Evolutionary conservation across 2,329 filamentous ascomycete genomes (phyloP).

Genomic region (Xylaria sp.): DNA sequence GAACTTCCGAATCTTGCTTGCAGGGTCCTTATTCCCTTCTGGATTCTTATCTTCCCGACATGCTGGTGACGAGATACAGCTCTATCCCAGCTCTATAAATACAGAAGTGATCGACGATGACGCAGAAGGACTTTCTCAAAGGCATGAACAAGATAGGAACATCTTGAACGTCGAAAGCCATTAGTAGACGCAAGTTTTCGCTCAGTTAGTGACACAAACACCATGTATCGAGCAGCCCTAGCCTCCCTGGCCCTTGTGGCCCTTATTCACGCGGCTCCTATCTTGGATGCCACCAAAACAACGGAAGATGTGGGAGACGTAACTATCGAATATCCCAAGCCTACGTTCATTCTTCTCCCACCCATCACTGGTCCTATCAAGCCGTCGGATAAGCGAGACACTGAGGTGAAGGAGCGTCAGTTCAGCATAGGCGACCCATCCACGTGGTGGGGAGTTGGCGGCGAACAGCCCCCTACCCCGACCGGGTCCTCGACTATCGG

Average conservation of each 20-base stretch:
- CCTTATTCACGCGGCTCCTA: slow-evolving; percentile 44
- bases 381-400: slow-evolving; percentile 41
- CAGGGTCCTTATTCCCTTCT: slow-evolving; percentile 26
- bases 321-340: slow-evolving; percentile 38
- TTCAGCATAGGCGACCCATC: slow-evolving; percentile 36
- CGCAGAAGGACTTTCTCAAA: slow-evolving; percentile 9
- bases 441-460: slow-evolving; percentile 34
- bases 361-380: slow-evolving; percentile 44
- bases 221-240: slow-evolving; percentile 44
- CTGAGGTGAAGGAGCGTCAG: slow-evolving; percentile 31
- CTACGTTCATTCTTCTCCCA: slow-evolving; percentile 39
- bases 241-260: slow-evolving; percentile 47
- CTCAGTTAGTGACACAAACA: slow-evolving; percentile 14
- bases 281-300: slow-evolving; percentile 43
- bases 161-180: slow-evolving; percentile 7
- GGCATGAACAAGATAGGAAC: slow-evolving; percentile 15
- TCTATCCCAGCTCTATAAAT: slow-evolving; percentile 36
- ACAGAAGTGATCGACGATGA: slow-evolving; percentile 34
- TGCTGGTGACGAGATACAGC: slow-evolving; percentile 26
- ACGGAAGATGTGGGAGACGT: slow-evolving; percentile 40
- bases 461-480: slow-evolving; percentile 26
- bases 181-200: slow-evolving; percentile 8
- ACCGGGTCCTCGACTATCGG: slow-evolving; percentile 28
- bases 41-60: slow-evolving; percentile 41
- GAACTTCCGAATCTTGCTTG: slow-evolving; percentile 39